Evolutionary conservation across 306 rosid species (phyloP), one percentile per base, ranked within the genome.

Genomic region (Neltuma alba): DNA sequence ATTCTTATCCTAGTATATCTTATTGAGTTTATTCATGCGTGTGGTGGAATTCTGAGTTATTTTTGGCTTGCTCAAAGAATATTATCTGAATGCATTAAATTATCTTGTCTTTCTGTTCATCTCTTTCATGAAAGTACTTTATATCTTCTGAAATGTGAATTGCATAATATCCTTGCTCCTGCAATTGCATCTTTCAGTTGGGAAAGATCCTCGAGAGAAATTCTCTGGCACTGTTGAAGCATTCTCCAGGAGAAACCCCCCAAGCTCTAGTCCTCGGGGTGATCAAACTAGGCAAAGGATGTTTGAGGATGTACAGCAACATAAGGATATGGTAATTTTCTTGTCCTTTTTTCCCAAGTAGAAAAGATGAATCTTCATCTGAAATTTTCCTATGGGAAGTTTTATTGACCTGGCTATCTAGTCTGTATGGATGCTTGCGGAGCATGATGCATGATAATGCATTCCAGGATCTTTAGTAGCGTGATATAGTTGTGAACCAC

Each of bases 211-310:
- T 76, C 93, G 97, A 83, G 99, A 93, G 68, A 89, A 90, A 84
- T 87, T 89, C 72, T 83, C 99, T 2, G 98, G 98, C 74, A 93
- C 98, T 71, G 98, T 96, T 85, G 99, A 93, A 89, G 93, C 86
- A 70, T 89, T 96, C 88, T 90, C 98, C 16, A 87, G 96, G 85
- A 91, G 92, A 84, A 91, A 90, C 74, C 86, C 87, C 45, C 72
- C 94, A 55, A 79, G 83, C 71, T 67, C 97, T 78, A 93, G 96
- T 81, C 99, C 99, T 45, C 96, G 72, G 9, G 78, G 74, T 70
- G 97, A 93, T 72, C 93, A 82, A 73, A 60, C 87, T 81, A 95
- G 85, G 76, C 92, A 89, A 55, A 89, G 92, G 85, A 77, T 89
- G 74, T 72, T 64, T 76, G 99, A 96, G 44, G 98, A 91, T 74